Evolutionary conservation across 805 yeast species (phyloP), one percentile per base, ranked within the genome.

Genomic region (Zygoascus ofunaensis): DNA sequence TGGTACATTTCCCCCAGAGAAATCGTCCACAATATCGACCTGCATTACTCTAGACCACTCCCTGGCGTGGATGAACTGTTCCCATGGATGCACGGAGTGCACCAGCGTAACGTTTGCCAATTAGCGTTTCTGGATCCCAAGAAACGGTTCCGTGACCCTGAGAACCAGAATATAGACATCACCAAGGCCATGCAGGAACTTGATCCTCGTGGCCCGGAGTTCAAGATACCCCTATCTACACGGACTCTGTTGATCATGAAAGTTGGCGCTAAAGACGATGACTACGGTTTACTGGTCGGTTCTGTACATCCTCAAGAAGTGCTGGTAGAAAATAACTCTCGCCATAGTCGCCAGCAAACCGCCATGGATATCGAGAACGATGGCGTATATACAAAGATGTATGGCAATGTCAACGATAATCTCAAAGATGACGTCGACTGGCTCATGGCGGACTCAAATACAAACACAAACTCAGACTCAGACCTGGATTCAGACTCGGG

Each of bases 71-170:
- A 70, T 20, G 56, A 57, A 8, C 76, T 89, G 72, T 89, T 87
- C 55, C 97, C 97, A 0, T 87, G 96, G 96, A 68, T 86, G 21
- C 95, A 89, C 59, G 92, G 94, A 0, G 67, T 83, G 37, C 77
- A 80, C 49, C 69, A 68, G 12, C 68, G 70, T 30, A 77, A 78
- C 55, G 65, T 70, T 35, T 74, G 80, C 20, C 82, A 77, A 55
- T 62, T 72, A 37, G 71, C 60, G 66, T 77, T 61, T 53, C 47
- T 60, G 36, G 64, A 63, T 44, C 66, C 65, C 4, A 34, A 34
- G 42, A 46, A 47, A 23, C 47, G 57, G 20, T 49, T 63, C 54
- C 37, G 51, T 17, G 49, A 48, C 49, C 46, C 45, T 5, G n/a
- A 18, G 18, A 33, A 21, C 20, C 23, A 22, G 18, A 34, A 28